Evolutionary conservation across 2,329 filamentous ascomycete genomes (phyloP).

Genomic region (Aspergillus alliaceus): DNA sequence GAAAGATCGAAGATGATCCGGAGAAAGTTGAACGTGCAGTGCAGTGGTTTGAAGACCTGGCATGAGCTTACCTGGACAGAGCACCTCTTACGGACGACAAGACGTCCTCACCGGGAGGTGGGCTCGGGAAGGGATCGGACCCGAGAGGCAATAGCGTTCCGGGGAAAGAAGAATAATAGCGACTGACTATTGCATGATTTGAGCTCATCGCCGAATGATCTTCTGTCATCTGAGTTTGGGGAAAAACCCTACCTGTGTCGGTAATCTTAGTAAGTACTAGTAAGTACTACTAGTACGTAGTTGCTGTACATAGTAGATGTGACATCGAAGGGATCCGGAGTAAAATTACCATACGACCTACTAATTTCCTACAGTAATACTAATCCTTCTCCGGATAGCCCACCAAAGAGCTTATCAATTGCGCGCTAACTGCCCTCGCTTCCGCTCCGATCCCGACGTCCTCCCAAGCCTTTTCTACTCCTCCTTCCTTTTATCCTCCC

Average conservation of each 20-base stretch:
- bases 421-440: slow-evolving; percentile 12
- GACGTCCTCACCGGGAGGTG: slow-evolving; percentile 25
- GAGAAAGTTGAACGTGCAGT: too few species aligned
- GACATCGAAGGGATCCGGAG: not conserved
- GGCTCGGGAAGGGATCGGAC: slow-evolving; percentile 24
- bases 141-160: not conserved
- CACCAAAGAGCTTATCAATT: slow-evolving; percentile 12
- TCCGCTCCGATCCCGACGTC: slow-evolving; percentile 14
- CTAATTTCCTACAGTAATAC: not conserved
- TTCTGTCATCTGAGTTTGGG: not conserved
- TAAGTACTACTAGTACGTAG: not conserved
- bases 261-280: too few species aligned
- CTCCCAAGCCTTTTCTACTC: slow-evolving; percentile 13
- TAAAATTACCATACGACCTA: slow-evolving; percentile 1
- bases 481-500: slow-evolving; percentile 15
- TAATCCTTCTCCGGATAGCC: not conserved
- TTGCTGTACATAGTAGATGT: not conserved
- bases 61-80: not conserved
- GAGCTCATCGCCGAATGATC: not conserved
- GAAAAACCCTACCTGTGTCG: not conserved
- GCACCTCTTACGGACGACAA: slow-evolving; percentile 1
- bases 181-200: slow-evolving; percentile 1
- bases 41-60: not conserved
- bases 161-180: not conserved
- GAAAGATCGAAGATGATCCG: too few species aligned